Percentiles rank a stretch among this genome's conserved stretches.
Conservation (phyloP, 2,329 filamentous ascomycete species). For the Paraphaeosphaeria minitans region DNA sequence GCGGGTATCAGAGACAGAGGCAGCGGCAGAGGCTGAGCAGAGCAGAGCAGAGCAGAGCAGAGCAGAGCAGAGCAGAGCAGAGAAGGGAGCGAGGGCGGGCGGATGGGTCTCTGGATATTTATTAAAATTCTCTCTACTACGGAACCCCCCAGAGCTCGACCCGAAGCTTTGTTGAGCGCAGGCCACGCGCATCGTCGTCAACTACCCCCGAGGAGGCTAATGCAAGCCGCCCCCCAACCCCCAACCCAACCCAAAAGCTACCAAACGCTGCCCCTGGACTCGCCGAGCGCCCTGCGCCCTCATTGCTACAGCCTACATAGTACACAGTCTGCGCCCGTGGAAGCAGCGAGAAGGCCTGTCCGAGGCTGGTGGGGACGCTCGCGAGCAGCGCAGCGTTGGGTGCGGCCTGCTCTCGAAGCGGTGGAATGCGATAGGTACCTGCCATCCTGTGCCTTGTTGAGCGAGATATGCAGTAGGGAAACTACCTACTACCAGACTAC, state of each 20-base stretch:
- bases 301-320: neutral
- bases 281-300: constrained; percentile 16
- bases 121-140: constrained; percentile 35
- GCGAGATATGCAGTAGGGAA: neutral
- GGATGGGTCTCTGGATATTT: constrained; percentile 26
- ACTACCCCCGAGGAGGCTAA: constrained; percentile 34
- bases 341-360: neutral
- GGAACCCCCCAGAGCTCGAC: constrained; percentile 37
- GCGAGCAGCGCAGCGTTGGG: neutral
- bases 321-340: neutral
- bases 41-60: constrained; percentile 13
- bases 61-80: constrained; percentile 15
- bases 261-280: constrained; percentile 26
- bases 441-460: neutral
- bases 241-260: constrained; percentile 20
- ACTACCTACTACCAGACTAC: too few relatives aligned
- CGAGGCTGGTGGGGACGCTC: neutral
- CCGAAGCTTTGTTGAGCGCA: constrained; percentile 46
- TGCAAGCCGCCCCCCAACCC: constrained; percentile 13
- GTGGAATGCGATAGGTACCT: neutral
- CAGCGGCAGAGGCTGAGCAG: too few relatives aligned
- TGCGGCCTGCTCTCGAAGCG: neutral
- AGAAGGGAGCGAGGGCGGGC: constrained; percentile 14
- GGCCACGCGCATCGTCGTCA: constrained; percentile 33
- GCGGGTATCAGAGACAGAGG: constrained; percentile 16